Base-by-base conservation (phyloP, 2,329 filamentous ascomycete species). In the Pestalotiopsis sp. region DNA sequence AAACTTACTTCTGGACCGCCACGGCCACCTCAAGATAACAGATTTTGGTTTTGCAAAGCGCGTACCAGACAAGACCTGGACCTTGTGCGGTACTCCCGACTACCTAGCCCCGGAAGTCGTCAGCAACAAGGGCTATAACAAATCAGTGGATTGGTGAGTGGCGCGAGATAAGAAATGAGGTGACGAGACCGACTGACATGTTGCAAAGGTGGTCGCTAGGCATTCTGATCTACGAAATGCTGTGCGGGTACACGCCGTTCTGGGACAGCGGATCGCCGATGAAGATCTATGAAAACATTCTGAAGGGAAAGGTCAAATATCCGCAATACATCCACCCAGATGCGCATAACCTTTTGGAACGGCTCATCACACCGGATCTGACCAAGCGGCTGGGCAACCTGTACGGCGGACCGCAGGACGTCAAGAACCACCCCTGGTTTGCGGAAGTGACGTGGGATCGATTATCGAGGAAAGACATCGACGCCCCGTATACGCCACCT, bases 211-310 rank as follows among this genome's bases (percentile, higher is more conserved):
- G 96, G 96, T 98, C 95, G 66, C 87, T 99, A 69, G 96, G 96
- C 60, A 98, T 99, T 78, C 85, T 99, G 75, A 98, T 99, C 80
- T 99, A 98, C 81, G 96, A 99, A 86, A 99, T 99, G 96, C 89
- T 99, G 49, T 98, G 96, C 79, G 96, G 96, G 36, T 99, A 98
- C 82, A 99, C 96, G 4, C 96, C 96, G 4, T 99, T 99, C 85
- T 99, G 96, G 95, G 96, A 99, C 80, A 93, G 93, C 75, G 96
- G 95, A 67, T 97, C 94, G 59, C 95, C 96, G 2, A 97, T 99
- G 90, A 98, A 97, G 83, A 99, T 99, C 77, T 99, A 99, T 83
- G 96, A 99, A 84, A 99, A 99, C 80, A 99, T 99, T 77, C 88
- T 99, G 72, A 95, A 94, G 77, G 96, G 95, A 70, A 92, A 93